Evolutionary conservation across 2,329 filamentous ascomycete species (phyloP).

Genomic region (Colletotrichum sp.): DNA sequence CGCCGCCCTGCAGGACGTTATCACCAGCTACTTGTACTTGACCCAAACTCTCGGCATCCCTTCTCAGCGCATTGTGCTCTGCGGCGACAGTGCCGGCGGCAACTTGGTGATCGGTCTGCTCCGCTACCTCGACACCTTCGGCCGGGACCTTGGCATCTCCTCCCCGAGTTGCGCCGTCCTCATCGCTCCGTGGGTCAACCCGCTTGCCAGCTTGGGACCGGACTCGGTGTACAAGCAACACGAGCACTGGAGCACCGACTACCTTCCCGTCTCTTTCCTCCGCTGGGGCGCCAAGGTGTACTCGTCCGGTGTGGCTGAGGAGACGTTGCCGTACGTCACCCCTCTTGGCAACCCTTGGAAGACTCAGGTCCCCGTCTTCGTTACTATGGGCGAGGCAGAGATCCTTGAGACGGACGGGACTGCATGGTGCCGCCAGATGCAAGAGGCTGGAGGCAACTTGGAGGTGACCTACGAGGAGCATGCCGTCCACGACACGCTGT

Average conservation of each 20-base stretch:
- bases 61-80: slow-evolving; percentile 31
- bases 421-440: slow-evolving; percentile 5
- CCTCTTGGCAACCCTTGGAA: background rate
- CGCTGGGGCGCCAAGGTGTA: slow-evolving; percentile 7
- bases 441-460: background rate
- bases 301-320: background rate
- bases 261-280: background rate
- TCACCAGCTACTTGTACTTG: slow-evolving; percentile 34
- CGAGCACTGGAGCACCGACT: slow-evolving; percentile 11
- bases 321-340: background rate
- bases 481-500: background rate
- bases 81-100: slow-evolving; percentile 36
- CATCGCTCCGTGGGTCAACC: slow-evolving; percentile 3
- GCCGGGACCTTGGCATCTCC: background rate
- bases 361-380: background rate
- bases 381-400: slow-evolving; percentile 1
- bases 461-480: background rate
- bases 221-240: slow-evolving; percentile 2
- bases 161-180: background rate
- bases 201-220: slow-evolving; percentile 1
- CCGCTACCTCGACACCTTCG: slow-evolving; percentile 28
- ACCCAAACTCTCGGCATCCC: slow-evolving; percentile 27
- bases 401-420: slow-evolving; percentile 1
- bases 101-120: slow-evolving; percentile 34
- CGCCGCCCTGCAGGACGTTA: slow-evolving; percentile 33